Evolutionary conservation across 257 asterid genomes (phyloP).

Genomic region (Oldenlandia corymbosa): DNA sequence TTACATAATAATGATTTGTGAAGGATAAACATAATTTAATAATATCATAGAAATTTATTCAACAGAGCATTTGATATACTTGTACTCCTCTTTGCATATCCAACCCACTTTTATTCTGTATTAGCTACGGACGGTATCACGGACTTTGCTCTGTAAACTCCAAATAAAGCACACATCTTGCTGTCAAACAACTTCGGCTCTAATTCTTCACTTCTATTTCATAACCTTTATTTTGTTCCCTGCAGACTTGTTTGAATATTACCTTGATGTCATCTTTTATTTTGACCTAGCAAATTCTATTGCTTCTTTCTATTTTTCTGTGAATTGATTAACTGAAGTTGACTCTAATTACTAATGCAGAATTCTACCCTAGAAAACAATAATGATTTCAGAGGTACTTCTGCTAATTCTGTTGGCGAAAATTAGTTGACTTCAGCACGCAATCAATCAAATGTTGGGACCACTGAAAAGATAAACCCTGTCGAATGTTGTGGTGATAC

Average conservation of each 20-base stretch:
- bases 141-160: constrained; percentile 54
- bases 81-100: too few relatives aligned
- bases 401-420: constrained; percentile 30
- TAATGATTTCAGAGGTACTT: constrained; percentile 30
- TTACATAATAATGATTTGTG: too few relatives aligned
- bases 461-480: constrained; percentile 31
- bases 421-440: constrained; percentile 17
- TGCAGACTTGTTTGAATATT: not conserved
- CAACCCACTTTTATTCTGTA: too few relatives aligned
- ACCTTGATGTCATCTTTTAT: not conserved
- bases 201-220: not conserved
- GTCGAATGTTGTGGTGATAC: constrained; percentile 34
- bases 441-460: constrained; percentile 20
- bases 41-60: too few relatives aligned
- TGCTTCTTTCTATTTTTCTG: constrained; percentile 1
- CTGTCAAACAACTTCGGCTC: not conserved
- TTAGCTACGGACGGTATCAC: constrained; percentile 49
- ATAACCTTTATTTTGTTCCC: not conserved
- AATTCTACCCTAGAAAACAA: constrained; percentile 39
- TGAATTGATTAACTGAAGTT: constrained; percentile 21
- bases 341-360: constrained; percentile 49
- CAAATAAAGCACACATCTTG: constrained; percentile 13
- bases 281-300: not conserved
- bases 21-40: too few relatives aligned
- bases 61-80: too few relatives aligned